phyloP scores from a whole-genome alignment of 176 grass and related monocot genomes.

The Cymbopogon citratus region DNA sequence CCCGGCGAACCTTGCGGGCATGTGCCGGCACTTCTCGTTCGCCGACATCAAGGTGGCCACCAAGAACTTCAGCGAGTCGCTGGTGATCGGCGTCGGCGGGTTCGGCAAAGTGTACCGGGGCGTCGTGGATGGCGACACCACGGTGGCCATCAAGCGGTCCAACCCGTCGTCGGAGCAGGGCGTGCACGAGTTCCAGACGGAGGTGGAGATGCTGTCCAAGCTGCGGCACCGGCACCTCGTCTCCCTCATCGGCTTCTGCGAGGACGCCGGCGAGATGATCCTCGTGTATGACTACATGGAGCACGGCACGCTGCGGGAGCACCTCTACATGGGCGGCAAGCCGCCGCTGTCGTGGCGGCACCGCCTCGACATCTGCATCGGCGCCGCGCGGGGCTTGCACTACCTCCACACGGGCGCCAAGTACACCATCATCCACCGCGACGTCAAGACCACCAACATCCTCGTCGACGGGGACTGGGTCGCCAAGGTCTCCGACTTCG shows the following conservation, averaged over 20 bases:
- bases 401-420: slow-evolving; percentile 92
- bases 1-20: slow-evolving; percentile 49
- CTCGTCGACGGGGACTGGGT: slow-evolving; percentile 76
- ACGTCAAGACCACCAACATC: slow-evolving; percentile 96
- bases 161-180: slow-evolving; percentile 85
- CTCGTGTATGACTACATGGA: slow-evolving; percentile 89
- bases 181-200: slow-evolving; percentile 76
- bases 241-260: slow-evolving; percentile 85
- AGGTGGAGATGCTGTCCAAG: slow-evolving; percentile 97
- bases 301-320: slow-evolving; percentile 72
- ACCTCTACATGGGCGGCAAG: slow-evolving; percentile 75
- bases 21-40: slow-evolving; percentile 83
- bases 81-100: slow-evolving; percentile 78
- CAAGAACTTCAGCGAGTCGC: slow-evolving; percentile 62
- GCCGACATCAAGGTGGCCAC: slow-evolving; percentile 69
- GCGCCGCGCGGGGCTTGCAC: slow-evolving; percentile 68
- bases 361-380: slow-evolving; percentile 84
- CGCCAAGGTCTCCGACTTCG: slow-evolving; percentile 89
- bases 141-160: slow-evolving; percentile 77
- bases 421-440: slow-evolving; percentile 93
- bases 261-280: slow-evolving; percentile 76
- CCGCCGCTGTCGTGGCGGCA: slow-evolving; percentile 57
- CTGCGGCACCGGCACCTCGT: slow-evolving; percentile 83
- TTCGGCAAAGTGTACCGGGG: slow-evolving; percentile 82
- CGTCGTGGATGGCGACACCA: slow-evolving; percentile 49